Evolutionary conservation across 2,329 filamentous ascomycete genomes (phyloP), one percentile per base, ranked within the genome.

Genomic region (Drechslera avenae): DNA sequence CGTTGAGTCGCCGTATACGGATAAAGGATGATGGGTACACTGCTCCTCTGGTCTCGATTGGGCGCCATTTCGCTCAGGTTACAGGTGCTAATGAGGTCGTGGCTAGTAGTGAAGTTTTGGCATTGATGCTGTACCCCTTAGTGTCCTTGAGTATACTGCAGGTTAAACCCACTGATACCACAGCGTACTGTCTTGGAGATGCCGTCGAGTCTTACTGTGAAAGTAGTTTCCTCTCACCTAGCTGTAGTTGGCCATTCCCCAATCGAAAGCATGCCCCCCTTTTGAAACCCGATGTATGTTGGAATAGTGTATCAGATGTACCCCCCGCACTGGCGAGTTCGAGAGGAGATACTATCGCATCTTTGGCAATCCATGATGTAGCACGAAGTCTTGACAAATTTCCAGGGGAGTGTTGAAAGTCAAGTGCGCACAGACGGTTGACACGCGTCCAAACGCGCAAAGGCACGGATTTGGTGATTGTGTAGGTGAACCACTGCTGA

Each of bases 61-160:
- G 32, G 23, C 40, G 30, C 19, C 30, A 7, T 19, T 23, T 19
- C 21, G 19, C 28, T 33, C 36, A 39, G 13, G 46, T 44, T 47
- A 48, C 50, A 43, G 28, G 19, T 42, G 36, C 30, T 44, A 26
- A 17, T 18, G 26, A 41, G 21, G n/a, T 42, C 39, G 46, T 54
- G 17, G n/a, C 26, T 36, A n/a, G 16, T 42, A n/a, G 21, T 40
- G 16, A 42, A 43, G 14, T 33, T 37, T 30, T 34, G 32, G 32
- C 28, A 51, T 21, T 2, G 34, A 47, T 26, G 39, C 39, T 37
- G 49, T 56, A 32, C 34, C 35, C 33, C 21, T 5, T 37, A 46
- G 18, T 37, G 7, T 13, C 19, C 32, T 17, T n/a, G 9, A 31
- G 14, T 31, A 46, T 46, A 19, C 2, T 21, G 28, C 40, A 26